Percentiles rank a stretch among this genome's conserved stretches.
phyloP scores from a whole-genome alignment of 768 basidiomycete species.

The Phlegmacium glaucopus region DNA sequence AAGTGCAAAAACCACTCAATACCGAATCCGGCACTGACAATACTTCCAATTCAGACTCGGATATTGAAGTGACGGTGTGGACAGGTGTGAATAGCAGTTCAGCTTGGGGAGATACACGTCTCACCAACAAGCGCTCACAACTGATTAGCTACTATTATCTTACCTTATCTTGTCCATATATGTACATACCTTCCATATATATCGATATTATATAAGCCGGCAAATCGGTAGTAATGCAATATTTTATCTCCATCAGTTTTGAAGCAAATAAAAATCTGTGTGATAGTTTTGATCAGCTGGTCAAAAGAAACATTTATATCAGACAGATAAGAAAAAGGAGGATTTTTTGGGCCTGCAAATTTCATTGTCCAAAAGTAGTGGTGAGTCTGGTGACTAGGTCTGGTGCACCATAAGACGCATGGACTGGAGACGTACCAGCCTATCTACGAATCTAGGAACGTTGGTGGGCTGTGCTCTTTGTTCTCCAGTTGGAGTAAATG shows the following conservation, averaged over 20 bases:
- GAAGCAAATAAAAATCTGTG: conserved; percentile 9
- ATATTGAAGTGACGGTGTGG: no score
- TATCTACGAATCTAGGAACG: no score
- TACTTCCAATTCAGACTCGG: no score
- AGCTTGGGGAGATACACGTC: no score
- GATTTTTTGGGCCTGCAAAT: not conserved
- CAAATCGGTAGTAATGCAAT: conserved; percentile 4
- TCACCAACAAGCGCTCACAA: no score
- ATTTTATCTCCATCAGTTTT: conserved; percentile 15
- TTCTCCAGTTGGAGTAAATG: no score
- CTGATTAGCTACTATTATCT: no score
- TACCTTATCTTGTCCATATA: not conserved
- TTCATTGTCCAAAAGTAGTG: conserved; percentile 3
- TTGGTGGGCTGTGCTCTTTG: no score
- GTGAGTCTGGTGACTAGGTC: conserved; percentile 5
- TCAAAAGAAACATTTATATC: conserved; percentile 11
- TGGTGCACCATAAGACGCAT: conserved; percentile 9
- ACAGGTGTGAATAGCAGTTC: no score
- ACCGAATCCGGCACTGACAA: no score
- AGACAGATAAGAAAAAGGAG: conserved; percentile 12
- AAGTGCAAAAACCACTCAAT: no score
- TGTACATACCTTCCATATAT: conserved; percentile 9
- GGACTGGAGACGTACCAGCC: no score
- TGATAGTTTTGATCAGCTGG: conserved; percentile 8
- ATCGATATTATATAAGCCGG: conserved; percentile 6